These are phyloP conservation scores for Phytophthora syringae DNA, from an alignment of 352 stramenopile genomes.

Conservation along the genomic window DNA sequence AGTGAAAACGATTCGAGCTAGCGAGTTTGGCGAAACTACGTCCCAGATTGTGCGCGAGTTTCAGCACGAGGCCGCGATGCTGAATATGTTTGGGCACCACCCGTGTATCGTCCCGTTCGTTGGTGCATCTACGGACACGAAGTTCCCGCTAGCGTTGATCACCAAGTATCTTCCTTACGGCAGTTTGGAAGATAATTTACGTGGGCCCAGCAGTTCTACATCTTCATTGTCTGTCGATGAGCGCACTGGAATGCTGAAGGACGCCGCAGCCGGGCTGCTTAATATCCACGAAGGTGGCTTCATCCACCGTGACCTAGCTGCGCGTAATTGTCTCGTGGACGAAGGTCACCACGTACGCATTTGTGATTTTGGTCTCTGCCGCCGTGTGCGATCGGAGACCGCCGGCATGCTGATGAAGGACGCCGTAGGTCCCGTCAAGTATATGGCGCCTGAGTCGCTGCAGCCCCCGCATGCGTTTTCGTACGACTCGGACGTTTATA, in stretches of 20 bases:
- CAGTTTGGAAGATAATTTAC: conserved; percentile 77
- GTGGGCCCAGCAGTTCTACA: conserved; percentile 29
- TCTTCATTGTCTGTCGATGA: conserved; percentile 38
- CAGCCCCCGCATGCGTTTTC: conserved; percentile 79
- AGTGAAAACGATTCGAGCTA: conserved; percentile 82
- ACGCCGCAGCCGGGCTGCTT: conserved; percentile 73
- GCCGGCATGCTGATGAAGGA: conserved; percentile 70
- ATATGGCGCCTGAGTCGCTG: conserved; percentile 85
- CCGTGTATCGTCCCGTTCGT: conserved; percentile 86
- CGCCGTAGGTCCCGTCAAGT: conserved; percentile 77
- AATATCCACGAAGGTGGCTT: conserved; percentile 89
- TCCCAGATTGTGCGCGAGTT: conserved; percentile 85
- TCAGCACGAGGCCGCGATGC: conserved; percentile 79
- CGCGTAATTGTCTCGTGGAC: conserved; percentile 82
- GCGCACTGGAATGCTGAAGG: conserved; percentile 72
- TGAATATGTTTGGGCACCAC: conserved; percentile 87
- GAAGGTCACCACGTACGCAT: conserved; percentile 68
- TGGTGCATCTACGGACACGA: conserved; percentile 73
- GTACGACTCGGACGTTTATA: conserved; percentile 80
- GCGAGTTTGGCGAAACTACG: conserved; percentile 75
- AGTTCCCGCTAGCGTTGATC: conserved; percentile 68
- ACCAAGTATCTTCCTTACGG: conserved; percentile 81
- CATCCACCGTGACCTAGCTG: conserved; percentile 82
- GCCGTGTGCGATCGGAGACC: conserved; percentile 57
- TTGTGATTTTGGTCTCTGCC: conserved; percentile 83